Conservation (phyloP, 495 filamentous ascomycete genomes). For the Hypoxylon intermedium region DNA sequence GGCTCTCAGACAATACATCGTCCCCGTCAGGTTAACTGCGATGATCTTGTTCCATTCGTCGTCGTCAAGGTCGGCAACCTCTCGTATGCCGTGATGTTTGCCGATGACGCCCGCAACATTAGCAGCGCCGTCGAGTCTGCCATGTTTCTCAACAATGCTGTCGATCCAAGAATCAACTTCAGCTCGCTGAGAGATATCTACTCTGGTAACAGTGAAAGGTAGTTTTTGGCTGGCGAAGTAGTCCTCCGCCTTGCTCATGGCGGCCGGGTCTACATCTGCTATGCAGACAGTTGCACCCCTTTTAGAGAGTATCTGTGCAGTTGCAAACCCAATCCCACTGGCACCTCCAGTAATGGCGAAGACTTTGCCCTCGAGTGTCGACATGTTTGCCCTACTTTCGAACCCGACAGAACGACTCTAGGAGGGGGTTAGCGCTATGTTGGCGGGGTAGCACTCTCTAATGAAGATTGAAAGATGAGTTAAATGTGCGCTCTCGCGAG, state of each 20-base stretch:
- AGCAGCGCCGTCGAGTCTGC: conserved; percentile 62
- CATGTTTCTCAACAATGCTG: conserved; percentile 42
- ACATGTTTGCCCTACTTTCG: conserved; percentile 8
- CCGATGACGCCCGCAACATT: conserved; percentile 62
- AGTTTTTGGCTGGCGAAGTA: conserved; percentile 40
- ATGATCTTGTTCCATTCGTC: conserved; percentile 63
- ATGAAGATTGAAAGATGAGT: not conserved
- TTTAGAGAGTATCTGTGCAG: conserved; percentile 56
- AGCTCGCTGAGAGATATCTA: conserved; percentile 43
- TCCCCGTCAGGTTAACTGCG: conserved; percentile 62
- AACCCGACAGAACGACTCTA: not conserved
- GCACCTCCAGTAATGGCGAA: conserved; percentile 63
- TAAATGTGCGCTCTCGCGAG: not conserved
- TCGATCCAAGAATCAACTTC: conserved; percentile 49
- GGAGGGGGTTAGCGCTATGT: not conserved
- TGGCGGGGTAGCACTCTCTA: conserved; percentile 11
- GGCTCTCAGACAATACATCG: conserved; percentile 64
- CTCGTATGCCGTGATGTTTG: conserved; percentile 42
- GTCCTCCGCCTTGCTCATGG: conserved; percentile 44
- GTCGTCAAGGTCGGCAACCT: conserved; percentile 44
- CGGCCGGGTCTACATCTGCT: conserved; percentile 55
- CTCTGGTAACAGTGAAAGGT: conserved; percentile 40
- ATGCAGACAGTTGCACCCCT: conserved; percentile 60
- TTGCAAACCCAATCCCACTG: conserved; percentile 64
- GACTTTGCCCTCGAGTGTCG: conserved; percentile 52